Base-by-base conservation (phyloP, 495 filamentous ascomycete species). In the Lophium mytilinum region DNA sequence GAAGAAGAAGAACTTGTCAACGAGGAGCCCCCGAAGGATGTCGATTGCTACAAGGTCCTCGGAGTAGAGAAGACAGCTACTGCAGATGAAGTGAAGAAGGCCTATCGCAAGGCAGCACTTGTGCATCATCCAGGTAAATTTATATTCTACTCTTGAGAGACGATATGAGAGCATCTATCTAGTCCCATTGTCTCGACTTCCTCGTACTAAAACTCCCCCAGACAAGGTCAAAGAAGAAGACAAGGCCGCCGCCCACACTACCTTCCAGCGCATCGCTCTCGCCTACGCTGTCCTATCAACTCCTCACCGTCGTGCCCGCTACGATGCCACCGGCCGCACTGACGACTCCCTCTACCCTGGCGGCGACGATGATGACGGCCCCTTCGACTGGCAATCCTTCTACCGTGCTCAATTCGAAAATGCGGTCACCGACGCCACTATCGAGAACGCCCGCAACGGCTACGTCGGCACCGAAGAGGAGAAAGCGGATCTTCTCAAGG, bases 391-490 rank as follows among this genome's bases (percentile, higher is more conserved):
- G 93, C 73, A 77, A 50, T 82, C 86, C 19, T 97, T 92, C 76
- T 97, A 89, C 75, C 80, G 83, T 19, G 82, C 82, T 57, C 90
- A 95, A 55, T 93, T 83, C 68, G 77, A 76, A 12, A 84, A 88
- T 39, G 75, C 86, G 35, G 75, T 96, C 39, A 87, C 80, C 11
- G 70, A 71, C 11, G 82, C 85, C 18, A 78, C 78, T 0, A 86
- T 98, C 55, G 78, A 83, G 53, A 78, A 80, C 54, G 87, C 96
- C 66, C 80, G 83, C 39, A 71, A 74, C 35, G 71, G 83, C 57
- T 98, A 96, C 72, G 88, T 96, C 73, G 79, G 80, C n/a, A 90
- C 87, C 4, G 88, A 88, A 0, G 89, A 96, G 68, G 93, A 98
- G 71, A 77, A 75, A 43, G 71, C 75, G 21, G 89, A 93, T 64